phyloP scores from a whole-genome alignment of 352 stramenopile genomes.

The Globisporangium middletonii region DNA sequence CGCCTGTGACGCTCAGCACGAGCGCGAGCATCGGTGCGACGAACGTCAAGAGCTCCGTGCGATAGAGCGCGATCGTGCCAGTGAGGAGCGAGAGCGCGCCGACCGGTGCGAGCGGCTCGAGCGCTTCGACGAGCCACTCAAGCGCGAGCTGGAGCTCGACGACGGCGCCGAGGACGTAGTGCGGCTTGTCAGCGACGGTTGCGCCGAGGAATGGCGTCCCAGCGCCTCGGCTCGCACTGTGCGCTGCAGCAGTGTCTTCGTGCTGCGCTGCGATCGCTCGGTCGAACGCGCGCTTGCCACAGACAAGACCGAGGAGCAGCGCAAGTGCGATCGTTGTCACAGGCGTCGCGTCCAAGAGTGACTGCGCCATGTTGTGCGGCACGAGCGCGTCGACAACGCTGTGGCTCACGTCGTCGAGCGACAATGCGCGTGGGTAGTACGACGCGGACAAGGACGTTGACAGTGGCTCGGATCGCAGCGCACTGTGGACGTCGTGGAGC shows the following conservation, averaged over 20 bases:
- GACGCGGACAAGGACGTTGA: background rate
- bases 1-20: slow-evolving; percentile 24
- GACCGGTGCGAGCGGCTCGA: slow-evolving; percentile 31
- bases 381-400: slow-evolving; percentile 12
- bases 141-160: slow-evolving; percentile 45
- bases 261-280: slow-evolving; percentile 18
- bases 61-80: slow-evolving; percentile 31
- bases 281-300: slow-evolving; percentile 18
- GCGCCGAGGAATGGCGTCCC: too few relatives aligned
- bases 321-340: slow-evolving; percentile 17
- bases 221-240: background rate
- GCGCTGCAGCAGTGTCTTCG: slow-evolving; percentile 2
- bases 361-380: slow-evolving; percentile 17
- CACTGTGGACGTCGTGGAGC: slow-evolving; percentile 22
- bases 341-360: slow-evolving; percentile 14
- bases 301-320: slow-evolving; percentile 17
- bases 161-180: slow-evolving; percentile 34
- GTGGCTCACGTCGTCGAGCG: slow-evolving; percentile 1
- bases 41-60: slow-evolving; percentile 35
- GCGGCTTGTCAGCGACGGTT: slow-evolving; percentile 17
- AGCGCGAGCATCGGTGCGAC: slow-evolving; percentile 26
- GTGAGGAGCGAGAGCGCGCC: slow-evolving; percentile 33
- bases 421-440: slow-evolving; percentile 22
- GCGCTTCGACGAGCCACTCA: slow-evolving; percentile 31
- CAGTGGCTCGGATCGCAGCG: slow-evolving; percentile 6